phyloP scores from a whole-genome alignment of 1,284 basidiomycete genomes.

The Bjerkandera adusta region DNA sequence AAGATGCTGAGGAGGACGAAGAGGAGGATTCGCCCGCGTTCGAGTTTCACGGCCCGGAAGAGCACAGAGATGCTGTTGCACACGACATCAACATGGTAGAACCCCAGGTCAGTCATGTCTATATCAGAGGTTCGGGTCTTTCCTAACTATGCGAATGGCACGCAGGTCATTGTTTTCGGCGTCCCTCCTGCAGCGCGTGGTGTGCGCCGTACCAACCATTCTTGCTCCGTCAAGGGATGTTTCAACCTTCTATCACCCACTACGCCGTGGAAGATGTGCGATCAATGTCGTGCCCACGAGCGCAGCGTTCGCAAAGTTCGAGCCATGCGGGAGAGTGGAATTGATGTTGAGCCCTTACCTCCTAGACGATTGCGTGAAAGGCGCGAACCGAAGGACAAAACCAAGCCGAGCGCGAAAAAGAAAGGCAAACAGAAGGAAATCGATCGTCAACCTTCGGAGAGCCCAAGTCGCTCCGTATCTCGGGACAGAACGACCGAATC shows the following conservation, averaged over 20 bases:
- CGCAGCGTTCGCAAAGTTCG: slow-evolving; percentile 31
- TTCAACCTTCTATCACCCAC: slow-evolving; percentile 41
- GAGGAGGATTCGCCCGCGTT: neutral
- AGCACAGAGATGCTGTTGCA: neutral
- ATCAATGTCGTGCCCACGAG: slow-evolving; percentile 37
- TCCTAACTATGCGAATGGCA: neutral
- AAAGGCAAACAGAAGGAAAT: slow-evolving; percentile 15
- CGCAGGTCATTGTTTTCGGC: slow-evolving; percentile 10
- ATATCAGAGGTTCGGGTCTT: neutral
- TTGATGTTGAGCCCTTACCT: slow-evolving; percentile 17
- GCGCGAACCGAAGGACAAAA: slow-evolving; percentile 17
- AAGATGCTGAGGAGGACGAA: neutral
- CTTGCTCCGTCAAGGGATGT: slow-evolving; percentile 41
- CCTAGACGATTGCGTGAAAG: slow-evolving; percentile 17
- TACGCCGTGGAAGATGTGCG: slow-evolving; percentile 46
- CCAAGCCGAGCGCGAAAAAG: slow-evolving; percentile 16
- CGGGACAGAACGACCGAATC: neutral
- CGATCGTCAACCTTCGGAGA: no score
- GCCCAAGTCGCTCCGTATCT: neutral
- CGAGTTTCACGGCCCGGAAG: neutral
- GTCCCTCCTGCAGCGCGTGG: slow-evolving; percentile 33
- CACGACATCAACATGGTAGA: neutral
- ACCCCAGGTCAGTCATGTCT: neutral
- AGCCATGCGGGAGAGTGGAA: slow-evolving; percentile 27
- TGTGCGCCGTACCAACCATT: slow-evolving; percentile 33